Base-by-base conservation (phyloP, 2,329 filamentous ascomycete species). In the Lachnellula subtilissima region DNA sequence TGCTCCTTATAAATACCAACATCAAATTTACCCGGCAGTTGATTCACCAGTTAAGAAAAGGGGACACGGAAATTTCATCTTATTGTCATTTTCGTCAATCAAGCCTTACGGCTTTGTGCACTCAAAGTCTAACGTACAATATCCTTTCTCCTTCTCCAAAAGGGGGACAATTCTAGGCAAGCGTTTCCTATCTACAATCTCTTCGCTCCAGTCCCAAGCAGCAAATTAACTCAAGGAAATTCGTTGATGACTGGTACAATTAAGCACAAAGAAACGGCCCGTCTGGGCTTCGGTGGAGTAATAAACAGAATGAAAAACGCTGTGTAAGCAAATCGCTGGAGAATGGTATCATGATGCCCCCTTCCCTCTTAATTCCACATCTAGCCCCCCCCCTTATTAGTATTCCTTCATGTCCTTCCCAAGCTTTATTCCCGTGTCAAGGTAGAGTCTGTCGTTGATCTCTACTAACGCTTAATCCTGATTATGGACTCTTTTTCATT, bases 271-370 rank as follows among this genome's bases (percentile, higher is more conserved):
- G 54, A 48, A 56, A 51, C 9, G 35, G 53, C 49, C 55, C 59
- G 37, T 52, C 52, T 39, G 36, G 48, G 48, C 40, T 48, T 45
- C 15, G 35, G 53, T 48, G 19, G 12, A 11, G 36, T 39, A 39
- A 50, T 43, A 54, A 57, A 56, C 42, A 59, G 48, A 48, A 52
- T 40, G 25, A 48, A 53, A 48, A 54, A 52, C 52, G 50, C 49
- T 50, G 23, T 22, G 40, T 23, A 55, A 51, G 35, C 45, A 54
- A 50, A 57, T 58, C 54, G 55, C 53, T 56, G 47, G 39, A 52
- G 52, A 55, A 58, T 61, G 59, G 61, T 63, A 63, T 61, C 61
- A 61, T 61, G 54, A 56, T 59, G 56, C 58, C 53, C 52, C 39
- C 32, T 32, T 53, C 50, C 40, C 49, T 42, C 32, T 37, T 52